These are phyloP conservation scores for Cystobasidium tubakii DNA, from an alignment of 768 basidiomycete genomes.

Conservation along the genomic window DNA sequence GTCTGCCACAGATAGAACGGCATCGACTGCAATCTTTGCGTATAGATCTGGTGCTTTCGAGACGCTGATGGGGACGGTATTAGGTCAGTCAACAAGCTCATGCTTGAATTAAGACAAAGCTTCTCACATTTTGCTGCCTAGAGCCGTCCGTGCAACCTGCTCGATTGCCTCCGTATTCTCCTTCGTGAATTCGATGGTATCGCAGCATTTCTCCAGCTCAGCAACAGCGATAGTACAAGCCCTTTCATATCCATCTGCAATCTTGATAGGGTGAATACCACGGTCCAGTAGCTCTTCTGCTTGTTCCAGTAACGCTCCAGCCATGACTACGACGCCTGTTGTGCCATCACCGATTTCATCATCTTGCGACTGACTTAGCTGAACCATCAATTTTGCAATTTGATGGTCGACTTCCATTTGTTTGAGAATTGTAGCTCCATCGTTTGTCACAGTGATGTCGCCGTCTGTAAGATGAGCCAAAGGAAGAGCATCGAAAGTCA, in stretches of 20 bases:
- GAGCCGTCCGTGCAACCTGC: conserved; percentile 89
- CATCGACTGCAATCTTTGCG: conserved; percentile 95
- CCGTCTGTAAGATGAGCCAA: conserved; percentile 65
- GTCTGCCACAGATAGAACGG: conserved; percentile 90
- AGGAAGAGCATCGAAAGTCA: conserved; percentile 51
- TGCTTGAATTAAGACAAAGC: background rate
- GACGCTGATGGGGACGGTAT: conserved; percentile 58
- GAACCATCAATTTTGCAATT: conserved; percentile 94
- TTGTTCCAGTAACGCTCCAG: conserved; percentile 92
- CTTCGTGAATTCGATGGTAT: conserved; percentile 75
- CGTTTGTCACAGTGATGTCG: conserved; percentile 98
- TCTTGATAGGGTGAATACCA: conserved; percentile 98
- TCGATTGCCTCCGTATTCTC: conserved; percentile 74
- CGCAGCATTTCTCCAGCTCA: conserved; percentile 83
- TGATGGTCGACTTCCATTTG: conserved; percentile 73
- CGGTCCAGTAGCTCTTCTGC: conserved; percentile 93
- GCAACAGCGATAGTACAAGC: conserved; percentile 85
- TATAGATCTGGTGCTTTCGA: conserved; percentile 94
- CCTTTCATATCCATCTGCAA: conserved; percentile 96
- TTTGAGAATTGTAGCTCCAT: conserved; percentile 87
- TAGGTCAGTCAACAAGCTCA: background rate
- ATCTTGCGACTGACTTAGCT: conserved; percentile 94
- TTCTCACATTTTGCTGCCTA: conserved; percentile 90
- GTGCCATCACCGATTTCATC: conserved; percentile 99
- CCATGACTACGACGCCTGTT: conserved; percentile 91